A percentile compares a stretch with the other conserved stretches of the same genome.
Conservation (phyloP, 2,329 filamentous ascomycete species). For the Nannizziopsis arthrosporioides region DNA sequence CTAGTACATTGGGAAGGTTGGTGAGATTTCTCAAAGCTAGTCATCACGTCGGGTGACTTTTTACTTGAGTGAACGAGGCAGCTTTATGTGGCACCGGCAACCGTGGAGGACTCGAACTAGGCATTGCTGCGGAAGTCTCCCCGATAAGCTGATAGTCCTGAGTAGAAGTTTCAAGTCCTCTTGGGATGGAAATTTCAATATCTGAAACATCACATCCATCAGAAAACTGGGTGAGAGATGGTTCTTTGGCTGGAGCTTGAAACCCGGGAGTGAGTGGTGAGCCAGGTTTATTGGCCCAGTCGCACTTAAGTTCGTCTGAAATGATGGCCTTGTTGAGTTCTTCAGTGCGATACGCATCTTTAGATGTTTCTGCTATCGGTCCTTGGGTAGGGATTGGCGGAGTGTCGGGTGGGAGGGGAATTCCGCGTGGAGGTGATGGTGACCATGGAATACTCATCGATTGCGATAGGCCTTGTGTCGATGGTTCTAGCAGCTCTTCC, state of each 20-base stretch:
- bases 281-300: too few species aligned
- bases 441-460: not conserved
- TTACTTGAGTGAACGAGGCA: constrained; percentile 12
- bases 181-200: constrained; percentile 11
- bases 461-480: not conserved
- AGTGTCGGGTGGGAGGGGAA: too few species aligned
- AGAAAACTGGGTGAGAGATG: not conserved
- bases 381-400: too few species aligned
- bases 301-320: too few species aligned
- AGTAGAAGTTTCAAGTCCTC: constrained; percentile 9
- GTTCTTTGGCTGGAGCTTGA: too few species aligned
- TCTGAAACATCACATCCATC: constrained; percentile 3
- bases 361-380: too few species aligned
- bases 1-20: not conserved
- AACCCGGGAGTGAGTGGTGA: too few species aligned
- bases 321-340: too few species aligned
- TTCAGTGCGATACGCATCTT: too few species aligned
- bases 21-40: not conserved
- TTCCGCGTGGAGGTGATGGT: too few species aligned
- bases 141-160: constrained; percentile 1
- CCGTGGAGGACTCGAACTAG: constrained; percentile 5
- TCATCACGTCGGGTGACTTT: constrained; percentile 8
- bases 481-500: not conserved
- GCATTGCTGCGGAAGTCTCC: not conserved
- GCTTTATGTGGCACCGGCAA: not conserved